These are phyloP conservation scores for Senecio squalidus DNA, from an alignment of 140 eudicot genomes.

Conservation along the genomic window DNA sequence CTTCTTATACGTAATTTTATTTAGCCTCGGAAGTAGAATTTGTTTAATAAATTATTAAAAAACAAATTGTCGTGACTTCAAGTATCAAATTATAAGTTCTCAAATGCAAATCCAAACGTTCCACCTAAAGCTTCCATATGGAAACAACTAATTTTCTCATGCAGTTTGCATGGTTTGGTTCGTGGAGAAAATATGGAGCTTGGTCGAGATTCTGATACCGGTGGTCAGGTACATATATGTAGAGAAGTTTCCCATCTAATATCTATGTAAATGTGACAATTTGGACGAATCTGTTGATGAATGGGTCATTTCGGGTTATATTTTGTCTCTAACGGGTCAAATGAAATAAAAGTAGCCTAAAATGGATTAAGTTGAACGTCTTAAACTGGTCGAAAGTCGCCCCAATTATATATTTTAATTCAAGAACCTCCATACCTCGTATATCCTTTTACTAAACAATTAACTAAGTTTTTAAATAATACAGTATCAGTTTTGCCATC, in stretches of 20 bases:
- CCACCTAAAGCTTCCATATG: not conserved
- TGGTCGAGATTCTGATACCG: conserved; percentile 93
- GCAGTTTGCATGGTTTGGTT: conserved; percentile 90
- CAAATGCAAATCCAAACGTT: not conserved
- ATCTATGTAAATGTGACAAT: not conserved
- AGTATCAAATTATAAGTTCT: not conserved
- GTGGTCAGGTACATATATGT: conserved; percentile 63
- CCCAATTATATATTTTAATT: not conserved
- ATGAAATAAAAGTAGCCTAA: not conserved
- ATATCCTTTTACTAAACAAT: too few species aligned
- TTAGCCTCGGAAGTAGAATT: too few species aligned
- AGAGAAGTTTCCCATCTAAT: not conserved
- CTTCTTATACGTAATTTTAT: too few species aligned
- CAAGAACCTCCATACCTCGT: not conserved
- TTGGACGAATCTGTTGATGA: not conserved
- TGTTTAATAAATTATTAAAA: too few species aligned
- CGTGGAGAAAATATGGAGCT: conserved; percentile 99
- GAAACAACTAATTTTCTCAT: conserved; percentile 10
- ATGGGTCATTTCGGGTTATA: not conserved
- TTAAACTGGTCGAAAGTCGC: not conserved
- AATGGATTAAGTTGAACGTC: not conserved
- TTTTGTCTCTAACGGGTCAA: not conserved
- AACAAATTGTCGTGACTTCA: too few species aligned
- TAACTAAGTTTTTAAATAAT: not conserved
- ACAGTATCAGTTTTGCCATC: not conserved